Percentiles rank a stretch among this genome's conserved stretches.
Evolutionary conservation across 148 eudicot species (phyloP).

Genomic region (Spergularia marina): DNA sequence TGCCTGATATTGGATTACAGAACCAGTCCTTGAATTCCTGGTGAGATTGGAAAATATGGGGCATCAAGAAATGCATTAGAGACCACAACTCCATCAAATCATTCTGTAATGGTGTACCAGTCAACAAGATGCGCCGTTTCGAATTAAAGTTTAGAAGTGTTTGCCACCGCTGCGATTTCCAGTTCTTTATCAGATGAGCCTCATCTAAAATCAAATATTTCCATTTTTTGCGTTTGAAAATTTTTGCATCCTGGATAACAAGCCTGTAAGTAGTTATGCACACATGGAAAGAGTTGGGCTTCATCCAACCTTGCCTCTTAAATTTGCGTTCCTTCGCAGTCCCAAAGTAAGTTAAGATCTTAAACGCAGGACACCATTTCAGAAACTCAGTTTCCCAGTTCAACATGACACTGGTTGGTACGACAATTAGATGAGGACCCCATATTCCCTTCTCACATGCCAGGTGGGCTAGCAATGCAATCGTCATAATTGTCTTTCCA

Average conservation of each 20-base stretch:
- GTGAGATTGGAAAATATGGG: constrained; percentile 97
- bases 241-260: constrained; percentile 96
- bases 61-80: constrained; percentile 99
- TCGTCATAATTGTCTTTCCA: constrained; percentile 99
- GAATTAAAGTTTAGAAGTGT: constrained; percentile 94
- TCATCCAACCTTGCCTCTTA: constrained; percentile 99
- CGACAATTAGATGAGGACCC: constrained; percentile 99
- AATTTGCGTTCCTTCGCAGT: constrained; percentile 92
- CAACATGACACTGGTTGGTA: constrained; percentile 99
- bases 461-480: constrained; percentile 93
- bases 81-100: constrained; percentile 99
- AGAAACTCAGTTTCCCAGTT: constrained; percentile 99
- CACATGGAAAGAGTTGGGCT: constrained; percentile 84
- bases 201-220: constrained; percentile 97
- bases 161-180: constrained; percentile 99
- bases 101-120: constrained; percentile 98
- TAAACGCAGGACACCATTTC: constrained; percentile 99
- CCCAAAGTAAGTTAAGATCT: constrained; percentile 97
- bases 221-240: constrained; percentile 98
- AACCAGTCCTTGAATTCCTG: constrained; percentile 99
- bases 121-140: constrained; percentile 90
- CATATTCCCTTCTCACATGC: constrained; percentile 99
- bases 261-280: constrained; percentile 98
- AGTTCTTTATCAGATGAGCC: constrained; percentile 98
- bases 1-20: constrained; percentile 91